Base-by-base conservation (phyloP, 1,284 basidiomycete genomes). In the Paramarasmius palmivorus region DNA sequence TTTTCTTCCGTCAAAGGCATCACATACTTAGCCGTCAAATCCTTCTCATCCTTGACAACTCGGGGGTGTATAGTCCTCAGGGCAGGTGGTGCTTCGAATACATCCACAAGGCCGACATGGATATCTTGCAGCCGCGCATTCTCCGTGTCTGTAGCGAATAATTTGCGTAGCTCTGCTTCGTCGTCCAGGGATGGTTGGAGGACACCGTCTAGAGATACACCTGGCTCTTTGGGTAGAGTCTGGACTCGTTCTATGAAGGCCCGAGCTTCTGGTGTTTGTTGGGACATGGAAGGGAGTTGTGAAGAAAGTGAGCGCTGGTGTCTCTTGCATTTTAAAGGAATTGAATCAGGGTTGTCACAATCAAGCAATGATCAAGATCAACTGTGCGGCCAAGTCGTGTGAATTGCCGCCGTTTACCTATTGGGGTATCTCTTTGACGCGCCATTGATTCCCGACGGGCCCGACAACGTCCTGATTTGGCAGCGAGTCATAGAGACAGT, bases 91-190 rank as follows among this genome's bases (percentile, higher is more conserved):
- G 77, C 78, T 25, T 68, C 71, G 61, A 83, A 84, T 1, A 83
- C 69, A 55, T 83, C 77, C 50, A 84, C 76, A 15, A 84, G 76
- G 5, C 82, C 82, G 49, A 83, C 78, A 54, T 78, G 63, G 1
- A 74, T 75, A 54, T 81, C 72, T 3, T 63, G 54, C 19, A 84
- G 69, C 32, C 75, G 72, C 5, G 61, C 12, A 53, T 79, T 76
- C 40, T 57, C 56, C 61, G 71, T 76, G 54, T 84, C 81, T 2
- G 74, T 77, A 3, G 82, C 81, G 55, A 79, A 84, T 7, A 82
- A 66, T 52, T 73, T 75, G 57, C 82, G 75, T 26, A 85, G 66
- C 45, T 76, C 73, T 1, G 75, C 70, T 65, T 85, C 82, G 40
- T 81, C 75, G 23, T 78, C 75, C 53, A 83, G 66, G 29, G 79